Conservation (phyloP, 345 rosid genomes). For the Physaria fendleri region DNA sequence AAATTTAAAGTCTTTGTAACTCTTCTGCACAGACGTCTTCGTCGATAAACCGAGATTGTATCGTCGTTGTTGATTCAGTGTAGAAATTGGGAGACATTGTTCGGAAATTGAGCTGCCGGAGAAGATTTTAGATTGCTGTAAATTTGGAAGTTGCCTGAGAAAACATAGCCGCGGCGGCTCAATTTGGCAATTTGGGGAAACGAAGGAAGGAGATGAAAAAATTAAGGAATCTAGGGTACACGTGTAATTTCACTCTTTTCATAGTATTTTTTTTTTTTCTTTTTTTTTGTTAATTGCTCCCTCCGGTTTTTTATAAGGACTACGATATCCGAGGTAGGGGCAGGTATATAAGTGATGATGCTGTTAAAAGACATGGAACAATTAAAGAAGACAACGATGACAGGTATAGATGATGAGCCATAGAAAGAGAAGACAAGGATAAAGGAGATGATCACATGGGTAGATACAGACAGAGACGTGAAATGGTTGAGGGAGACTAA, state of each 20-base stretch:
- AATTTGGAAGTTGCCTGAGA: constrained; percentile 17
- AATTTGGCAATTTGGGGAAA: constrained; percentile 11
- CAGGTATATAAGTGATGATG: constrained; percentile 31
- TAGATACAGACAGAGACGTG: constrained; percentile 22
- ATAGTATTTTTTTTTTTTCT: not conserved
- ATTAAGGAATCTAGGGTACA: constrained; percentile 19
- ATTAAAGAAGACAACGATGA: no score
- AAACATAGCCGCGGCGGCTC: constrained; percentile 20
- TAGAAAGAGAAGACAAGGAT: constrained; percentile 28
- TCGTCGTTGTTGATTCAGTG: not conserved
- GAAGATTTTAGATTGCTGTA: not conserved
- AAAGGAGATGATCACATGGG: constrained; percentile 21
- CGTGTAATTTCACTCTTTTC: constrained; percentile 2
- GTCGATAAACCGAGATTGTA: not conserved
- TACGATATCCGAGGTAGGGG: constrained; percentile 21
- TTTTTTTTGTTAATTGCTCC: no score
- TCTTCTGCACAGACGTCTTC: not conserved
- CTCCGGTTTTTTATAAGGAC: no score
- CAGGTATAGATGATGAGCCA: constrained; percentile 21
- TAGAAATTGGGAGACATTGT: not conserved
- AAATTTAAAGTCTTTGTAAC: not conserved
- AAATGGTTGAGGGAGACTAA: constrained; percentile 6
- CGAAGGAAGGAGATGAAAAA: not conserved
- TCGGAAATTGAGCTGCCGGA: not conserved
- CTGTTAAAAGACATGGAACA: constrained; percentile 28